Base-by-base conservation (phyloP, 345 rosid species). In the Hypericum androsaemum region DNA sequence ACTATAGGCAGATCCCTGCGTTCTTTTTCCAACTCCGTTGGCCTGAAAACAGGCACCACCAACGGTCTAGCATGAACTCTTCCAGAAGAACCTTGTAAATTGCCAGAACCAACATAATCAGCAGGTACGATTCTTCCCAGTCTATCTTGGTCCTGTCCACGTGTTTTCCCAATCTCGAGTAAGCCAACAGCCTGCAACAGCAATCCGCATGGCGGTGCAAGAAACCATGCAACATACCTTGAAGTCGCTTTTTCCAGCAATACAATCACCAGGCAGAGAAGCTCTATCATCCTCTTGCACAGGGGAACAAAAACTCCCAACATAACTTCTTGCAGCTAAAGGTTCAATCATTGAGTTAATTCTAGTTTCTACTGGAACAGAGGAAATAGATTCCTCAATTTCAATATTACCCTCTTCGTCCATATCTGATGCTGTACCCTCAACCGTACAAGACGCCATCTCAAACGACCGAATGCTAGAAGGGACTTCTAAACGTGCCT, bases 1-100 rank as follows among this genome's bases (percentile, higher is more conserved):
- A 90, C 81, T 43, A 90, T 82, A 0, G 96, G 95, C 71, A 87
- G 98, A 70, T 84, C 81, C 70, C 74, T 87, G 74, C 96, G 71
- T 39, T 71, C 71, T 43, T 74, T 72, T 47, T 82, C 92, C 59
- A 87, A 78, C 47, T 77, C 95, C 12, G 64, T 70, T 54, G 92
- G 89, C 77, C 96, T 77, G 3, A 62, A 66, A 14, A 84, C 96
- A 65, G 75, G 82, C 59, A 87, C 89, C 41, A 90, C 77, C 55
- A 58, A 74, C 41, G 87, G 82, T 16, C 70, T 28, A 49, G 61
- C 61, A 59, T 57, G 45, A 60, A 67, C 63, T 49, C 73, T 64
- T 61, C 62, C 54, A 58, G 65, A 28, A 63, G 62, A 57, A 56
- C 45, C 64, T 17, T 56, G 36, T 41, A 56, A 57, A 63, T 45